Evolutionary conservation across 345 rosid species (phyloP).

Genomic region (Bruguiera parviflora): DNA sequence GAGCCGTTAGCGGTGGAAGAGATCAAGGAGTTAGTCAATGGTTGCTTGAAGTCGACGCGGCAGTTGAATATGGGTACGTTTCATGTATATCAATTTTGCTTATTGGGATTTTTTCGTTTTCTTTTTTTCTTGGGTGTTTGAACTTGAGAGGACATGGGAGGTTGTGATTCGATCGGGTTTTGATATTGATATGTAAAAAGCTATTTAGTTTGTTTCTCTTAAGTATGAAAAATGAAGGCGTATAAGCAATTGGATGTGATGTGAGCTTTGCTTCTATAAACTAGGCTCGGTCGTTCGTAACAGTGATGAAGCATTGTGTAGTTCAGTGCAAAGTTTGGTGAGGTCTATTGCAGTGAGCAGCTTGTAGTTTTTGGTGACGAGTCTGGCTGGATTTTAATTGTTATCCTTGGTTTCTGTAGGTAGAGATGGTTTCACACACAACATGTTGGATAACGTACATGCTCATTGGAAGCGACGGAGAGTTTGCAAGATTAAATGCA

Average conservation of each 20-base stretch:
- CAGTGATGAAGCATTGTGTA: background rate
- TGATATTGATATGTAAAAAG: too few relatives aligned
- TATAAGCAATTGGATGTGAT: too few relatives aligned
- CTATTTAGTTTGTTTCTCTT: too few relatives aligned
- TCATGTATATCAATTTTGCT: background rate
- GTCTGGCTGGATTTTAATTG: background rate
- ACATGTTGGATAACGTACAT: slow-evolving; percentile 91
- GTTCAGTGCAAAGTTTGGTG: background rate
- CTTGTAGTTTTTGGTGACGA: background rate
- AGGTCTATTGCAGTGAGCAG: background rate
- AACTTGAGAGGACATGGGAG: too few relatives aligned
- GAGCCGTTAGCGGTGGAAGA: slow-evolving; percentile 78
- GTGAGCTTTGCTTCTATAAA: too few relatives aligned
- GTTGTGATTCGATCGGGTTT: too few relatives aligned
- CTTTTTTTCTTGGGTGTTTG: background rate
- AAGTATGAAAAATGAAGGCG: too few relatives aligned
- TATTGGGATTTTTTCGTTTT: slow-evolving; percentile 4
- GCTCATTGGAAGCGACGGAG: slow-evolving; percentile 82
- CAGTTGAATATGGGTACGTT: slow-evolving; percentile 81
- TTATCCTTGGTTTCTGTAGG: slow-evolving; percentile 38
- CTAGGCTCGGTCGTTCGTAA: background rate
- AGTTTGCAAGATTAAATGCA: slow-evolving; percentile 90
- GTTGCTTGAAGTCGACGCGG: slow-evolving; percentile 53
- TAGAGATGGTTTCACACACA: slow-evolving; percentile 96
- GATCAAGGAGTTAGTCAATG: slow-evolving; percentile 52